These are phyloP conservation scores for Crotalaria pallida DNA, from an alignment of 306 rosid species.

Conservation along the genomic window DNA sequence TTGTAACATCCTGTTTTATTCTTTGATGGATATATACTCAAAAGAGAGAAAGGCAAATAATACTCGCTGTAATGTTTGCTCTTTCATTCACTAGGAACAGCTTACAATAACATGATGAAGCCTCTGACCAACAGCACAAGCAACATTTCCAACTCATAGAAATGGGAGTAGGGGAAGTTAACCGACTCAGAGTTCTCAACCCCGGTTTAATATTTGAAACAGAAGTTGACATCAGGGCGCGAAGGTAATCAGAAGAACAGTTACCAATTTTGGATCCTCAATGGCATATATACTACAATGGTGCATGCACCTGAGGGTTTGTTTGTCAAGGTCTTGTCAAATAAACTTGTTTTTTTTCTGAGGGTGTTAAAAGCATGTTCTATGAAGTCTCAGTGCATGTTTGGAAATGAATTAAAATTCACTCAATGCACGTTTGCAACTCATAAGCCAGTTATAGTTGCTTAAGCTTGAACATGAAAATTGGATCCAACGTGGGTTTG, in stretches of 20 bases:
- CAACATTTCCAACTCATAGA: conserved; percentile 58
- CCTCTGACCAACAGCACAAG: conserved; percentile 64
- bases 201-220: conserved; percentile 85
- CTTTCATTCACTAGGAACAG: too few relatives aligned
- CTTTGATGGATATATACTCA: too few relatives aligned
- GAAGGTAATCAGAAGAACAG: conserved; percentile 51
- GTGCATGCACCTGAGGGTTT: conserved; percentile 62
- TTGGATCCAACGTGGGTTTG: too few relatives aligned
- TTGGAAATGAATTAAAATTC: too few relatives aligned
- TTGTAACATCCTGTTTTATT: too few relatives aligned
- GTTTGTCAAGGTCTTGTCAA: conserved; percentile 53
- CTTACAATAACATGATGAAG: conserved; percentile 62
- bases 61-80: too few relatives aligned
- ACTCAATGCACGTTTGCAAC: too few relatives aligned
- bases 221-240: conserved; percentile 25
- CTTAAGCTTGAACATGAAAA: too few relatives aligned
- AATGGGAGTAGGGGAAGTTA: conserved; percentile 81
- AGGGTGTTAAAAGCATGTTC: conserved; percentile 36
- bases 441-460: too few relatives aligned
- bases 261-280: conserved; percentile 66
- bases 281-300: conserved; percentile 61
- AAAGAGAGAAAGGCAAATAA: too few relatives aligned
- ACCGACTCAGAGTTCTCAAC: conserved; percentile 61
- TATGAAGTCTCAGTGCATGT: too few relatives aligned
- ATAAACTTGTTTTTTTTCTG: conserved; percentile 47